Conservation (phyloP, 768 basidiomycete species). For the Boletus rubescentipes region DNA sequence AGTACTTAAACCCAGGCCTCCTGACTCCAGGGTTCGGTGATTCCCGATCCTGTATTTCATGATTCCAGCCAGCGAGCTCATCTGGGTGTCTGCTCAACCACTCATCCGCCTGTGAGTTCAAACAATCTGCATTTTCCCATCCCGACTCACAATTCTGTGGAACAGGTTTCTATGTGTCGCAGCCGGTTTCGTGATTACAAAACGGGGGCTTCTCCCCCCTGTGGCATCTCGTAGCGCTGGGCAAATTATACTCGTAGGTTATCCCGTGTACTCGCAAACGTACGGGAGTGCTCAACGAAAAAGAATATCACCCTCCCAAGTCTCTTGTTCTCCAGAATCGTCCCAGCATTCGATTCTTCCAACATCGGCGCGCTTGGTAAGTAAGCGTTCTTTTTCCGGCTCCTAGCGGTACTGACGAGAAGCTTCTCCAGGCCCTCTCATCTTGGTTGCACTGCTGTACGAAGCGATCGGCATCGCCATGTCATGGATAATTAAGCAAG, state of each 20-base stretch:
- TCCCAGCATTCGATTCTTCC: slow-evolving; percentile 59
- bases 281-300: background rate
- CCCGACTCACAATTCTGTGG: background rate
- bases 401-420: background rate
- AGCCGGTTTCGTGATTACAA: slow-evolving; percentile 58
- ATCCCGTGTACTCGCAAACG: background rate
- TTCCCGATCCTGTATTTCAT: slow-evolving; percentile 7
- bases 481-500: slow-evolving; percentile 53
- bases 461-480: slow-evolving; percentile 52
- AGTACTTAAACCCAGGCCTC: slow-evolving; percentile 5
- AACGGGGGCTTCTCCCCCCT: slow-evolving; percentile 56
- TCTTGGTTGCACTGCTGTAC: slow-evolving; percentile 62
- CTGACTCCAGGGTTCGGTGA: background rate
- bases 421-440: slow-evolving; percentile 51
- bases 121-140: background rate
- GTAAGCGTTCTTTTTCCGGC: slow-evolving; percentile 4
- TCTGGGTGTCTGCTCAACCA: slow-evolving; percentile 64
- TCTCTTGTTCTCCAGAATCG: slow-evolving; percentile 70
- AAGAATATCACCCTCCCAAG: slow-evolving; percentile 61
- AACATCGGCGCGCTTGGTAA: slow-evolving; percentile 57
- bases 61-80: slow-evolving; percentile 43
- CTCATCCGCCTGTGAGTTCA: slow-evolving; percentile 54
- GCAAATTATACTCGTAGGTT: slow-evolving; percentile 54
- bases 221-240: slow-evolving; percentile 59
- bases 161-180: slow-evolving; percentile 51